A percentile compares a stretch with the other conserved stretches of the same genome.
phyloP scores from a whole-genome alignment of 1,284 basidiomycete genomes.

The Thecaphora thlaspeos region DNA sequence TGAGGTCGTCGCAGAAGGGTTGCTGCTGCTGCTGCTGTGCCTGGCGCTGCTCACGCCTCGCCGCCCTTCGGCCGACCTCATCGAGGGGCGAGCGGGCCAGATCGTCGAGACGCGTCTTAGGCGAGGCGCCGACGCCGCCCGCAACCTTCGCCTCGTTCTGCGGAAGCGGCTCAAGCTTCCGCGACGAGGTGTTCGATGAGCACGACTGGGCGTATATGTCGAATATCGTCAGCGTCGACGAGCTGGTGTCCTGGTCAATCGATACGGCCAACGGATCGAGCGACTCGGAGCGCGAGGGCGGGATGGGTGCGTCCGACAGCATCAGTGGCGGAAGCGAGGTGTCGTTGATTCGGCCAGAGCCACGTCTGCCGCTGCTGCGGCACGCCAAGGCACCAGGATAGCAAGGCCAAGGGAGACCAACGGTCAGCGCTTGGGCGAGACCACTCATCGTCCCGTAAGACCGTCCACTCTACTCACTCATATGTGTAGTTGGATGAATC shows the following conservation, averaged over 20 bases:
- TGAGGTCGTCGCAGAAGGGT: too few species aligned
- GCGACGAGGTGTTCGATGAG: neutral
- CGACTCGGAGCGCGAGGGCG: constrained; percentile 23
- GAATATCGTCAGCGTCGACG: neutral
- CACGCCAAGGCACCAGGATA: too few species aligned
- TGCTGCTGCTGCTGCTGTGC: too few species aligned
- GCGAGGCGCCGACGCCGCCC: too few species aligned
- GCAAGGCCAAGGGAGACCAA: too few species aligned
- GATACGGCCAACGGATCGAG: constrained; percentile 17
- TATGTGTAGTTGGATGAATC: neutral
- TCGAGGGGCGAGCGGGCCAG: too few species aligned
- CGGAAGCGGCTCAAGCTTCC: neutral
- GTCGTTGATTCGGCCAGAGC: neutral
- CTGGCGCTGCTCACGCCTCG: too few species aligned
- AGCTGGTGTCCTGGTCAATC: neutral
- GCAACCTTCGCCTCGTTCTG: neutral
- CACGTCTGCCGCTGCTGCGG: neutral
- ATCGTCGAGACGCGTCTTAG: too few species aligned
- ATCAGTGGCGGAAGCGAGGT: constrained; percentile 18
- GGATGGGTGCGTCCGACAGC: constrained; percentile 23
- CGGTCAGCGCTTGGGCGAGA: too few species aligned
- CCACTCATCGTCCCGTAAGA: too few species aligned
- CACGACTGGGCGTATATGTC: neutral
- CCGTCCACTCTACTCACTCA: too few species aligned
- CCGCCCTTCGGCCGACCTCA: too few species aligned